These are phyloP conservation scores for Metarhizium humberi DNA, from an alignment of 2,329 filamentous ascomycete genomes.

Conservation along the genomic window DNA sequence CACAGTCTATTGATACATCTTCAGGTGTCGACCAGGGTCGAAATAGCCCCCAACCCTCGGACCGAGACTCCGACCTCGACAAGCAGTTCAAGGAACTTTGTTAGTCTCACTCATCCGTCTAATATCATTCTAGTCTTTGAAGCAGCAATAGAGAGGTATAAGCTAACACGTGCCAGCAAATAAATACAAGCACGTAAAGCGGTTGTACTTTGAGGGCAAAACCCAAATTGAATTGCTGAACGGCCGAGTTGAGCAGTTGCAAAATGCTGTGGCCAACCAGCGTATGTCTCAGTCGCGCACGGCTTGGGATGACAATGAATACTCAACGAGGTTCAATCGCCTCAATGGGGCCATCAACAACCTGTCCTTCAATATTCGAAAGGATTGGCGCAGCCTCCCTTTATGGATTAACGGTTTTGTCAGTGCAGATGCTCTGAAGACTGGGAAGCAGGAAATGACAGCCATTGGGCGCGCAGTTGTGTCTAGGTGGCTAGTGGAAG, in stretches of 20 bases:
- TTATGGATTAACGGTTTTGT: slow-evolving; percentile 71
- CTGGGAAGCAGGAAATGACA: slow-evolving; percentile 96
- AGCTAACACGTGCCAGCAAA: slow-evolving; percentile 47
- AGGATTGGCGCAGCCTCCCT: slow-evolving; percentile 81
- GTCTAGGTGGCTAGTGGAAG: slow-evolving; percentile 80
- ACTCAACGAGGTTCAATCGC: slow-evolving; percentile 77
- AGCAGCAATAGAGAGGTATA: background rate
- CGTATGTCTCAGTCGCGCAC: slow-evolving; percentile 90
- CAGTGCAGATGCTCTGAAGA: slow-evolving; percentile 75
- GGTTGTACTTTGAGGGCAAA: slow-evolving; percentile 94
- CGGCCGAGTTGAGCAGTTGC: slow-evolving; percentile 82
- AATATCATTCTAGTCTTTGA: background rate
- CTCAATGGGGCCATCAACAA: slow-evolving; percentile 93
- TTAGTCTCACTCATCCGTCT: slow-evolving; percentile 23
- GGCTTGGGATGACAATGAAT: slow-evolving; percentile 91
- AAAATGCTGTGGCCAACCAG: slow-evolving; percentile 96
- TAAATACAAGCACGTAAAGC: slow-evolving; percentile 98
- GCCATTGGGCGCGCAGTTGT: slow-evolving; percentile 85
- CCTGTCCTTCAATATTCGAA: slow-evolving; percentile 89
- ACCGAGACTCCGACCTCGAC: slow-evolving; percentile 37
- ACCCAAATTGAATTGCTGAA: slow-evolving; percentile 82
- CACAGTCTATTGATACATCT: slow-evolving; percentile 33
- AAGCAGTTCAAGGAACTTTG: slow-evolving; percentile 49
- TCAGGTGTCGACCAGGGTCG: slow-evolving; percentile 36
- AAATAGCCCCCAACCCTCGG: slow-evolving; percentile 47